These are phyloP conservation scores for Nitzschia sp. DNA, from an alignment of 108 stramenopile genomes.

Conservation along the genomic window DNA sequence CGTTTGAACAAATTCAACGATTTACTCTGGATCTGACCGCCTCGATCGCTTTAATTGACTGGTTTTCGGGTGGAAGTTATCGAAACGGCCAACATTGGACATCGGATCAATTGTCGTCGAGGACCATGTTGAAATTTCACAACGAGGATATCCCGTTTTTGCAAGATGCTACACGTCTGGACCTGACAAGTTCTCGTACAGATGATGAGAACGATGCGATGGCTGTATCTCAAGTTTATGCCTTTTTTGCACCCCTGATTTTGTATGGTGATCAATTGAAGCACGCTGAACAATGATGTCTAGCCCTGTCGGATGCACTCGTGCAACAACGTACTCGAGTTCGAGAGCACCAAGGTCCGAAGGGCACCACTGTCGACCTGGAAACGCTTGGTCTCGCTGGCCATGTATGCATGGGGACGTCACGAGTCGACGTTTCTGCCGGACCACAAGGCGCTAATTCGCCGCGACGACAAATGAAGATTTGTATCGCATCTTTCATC, in stretches of 20 bases:
- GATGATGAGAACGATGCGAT: constrained; percentile 13
- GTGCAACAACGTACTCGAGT: constrained; percentile 36
- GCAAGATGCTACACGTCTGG: constrained; percentile 31
- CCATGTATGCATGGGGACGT: constrained; percentile 39
- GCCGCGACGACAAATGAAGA: constrained; percentile 62
- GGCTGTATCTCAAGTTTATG: constrained; percentile 31
- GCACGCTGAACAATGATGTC: constrained; percentile 31
- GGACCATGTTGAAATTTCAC: constrained; percentile 14
- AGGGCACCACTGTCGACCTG: background rate
- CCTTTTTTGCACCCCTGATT: constrained; percentile 47
- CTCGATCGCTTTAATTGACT: constrained; percentile 48
- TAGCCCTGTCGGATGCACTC: constrained; percentile 25
- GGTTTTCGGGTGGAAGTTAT: constrained; percentile 54
- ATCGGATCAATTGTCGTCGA: constrained; percentile 28
- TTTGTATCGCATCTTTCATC: constrained; percentile 55
- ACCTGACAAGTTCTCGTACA: constrained; percentile 9
- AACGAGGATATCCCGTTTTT: constrained; percentile 32
- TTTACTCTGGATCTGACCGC: constrained; percentile 34
- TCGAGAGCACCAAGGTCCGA: constrained; percentile 24
- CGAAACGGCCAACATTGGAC: constrained; percentile 54
- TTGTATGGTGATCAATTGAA: constrained; percentile 43
- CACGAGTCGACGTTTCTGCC: constrained; percentile 20
- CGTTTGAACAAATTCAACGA: constrained; percentile 37
- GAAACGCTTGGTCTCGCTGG: constrained; percentile 24
- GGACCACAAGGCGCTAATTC: constrained; percentile 23